Conservation (phyloP, 768 basidiomycete genomes). For the Suillus plorans region DNA sequence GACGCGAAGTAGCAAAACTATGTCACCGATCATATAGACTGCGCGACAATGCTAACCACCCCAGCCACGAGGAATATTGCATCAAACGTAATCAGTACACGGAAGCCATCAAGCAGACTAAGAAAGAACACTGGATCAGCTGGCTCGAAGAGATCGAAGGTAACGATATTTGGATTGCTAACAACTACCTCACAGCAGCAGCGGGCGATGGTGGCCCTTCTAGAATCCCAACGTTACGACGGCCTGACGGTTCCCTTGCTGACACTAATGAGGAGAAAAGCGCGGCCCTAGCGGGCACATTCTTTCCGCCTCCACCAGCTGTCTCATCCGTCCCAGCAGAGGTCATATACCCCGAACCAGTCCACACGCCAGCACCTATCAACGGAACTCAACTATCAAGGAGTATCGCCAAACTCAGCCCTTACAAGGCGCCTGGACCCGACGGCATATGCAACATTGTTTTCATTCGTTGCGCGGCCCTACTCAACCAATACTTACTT, state of each 20-base stretch:
- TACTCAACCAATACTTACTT: conserved; percentile 10
- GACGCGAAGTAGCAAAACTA: background rate
- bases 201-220: background rate
- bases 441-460: conserved; percentile 27
- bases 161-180: conserved; percentile 20
- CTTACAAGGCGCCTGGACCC: conserved; percentile 20
- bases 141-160: conserved; percentile 15
- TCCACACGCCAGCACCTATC: conserved; percentile 7
- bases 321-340: background rate
- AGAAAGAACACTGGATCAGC: conserved; percentile 20
- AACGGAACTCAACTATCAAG: background rate
- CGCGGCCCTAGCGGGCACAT: background rate
- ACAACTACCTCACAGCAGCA: conserved; percentile 6
- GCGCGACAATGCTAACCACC: background rate
- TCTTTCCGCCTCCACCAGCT: background rate
- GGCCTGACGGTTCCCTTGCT: background rate
- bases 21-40: background rate
- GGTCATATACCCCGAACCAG: background rate
- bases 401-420: conserved; percentile 10
- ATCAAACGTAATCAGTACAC: conserved; percentile 10
- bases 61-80: conserved; percentile 6
- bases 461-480: conserved; percentile 11
- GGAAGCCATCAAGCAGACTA: conserved; percentile 10
- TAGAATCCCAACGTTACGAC: conserved; percentile 8
- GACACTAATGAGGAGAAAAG: conserved; percentile 2